A percentile compares a stretch with the other conserved stretches of the same genome.
These are phyloP conservation scores for Amauroascus niger DNA, from an alignment of 2,329 filamentous ascomycete species.

Conservation along the genomic window DNA sequence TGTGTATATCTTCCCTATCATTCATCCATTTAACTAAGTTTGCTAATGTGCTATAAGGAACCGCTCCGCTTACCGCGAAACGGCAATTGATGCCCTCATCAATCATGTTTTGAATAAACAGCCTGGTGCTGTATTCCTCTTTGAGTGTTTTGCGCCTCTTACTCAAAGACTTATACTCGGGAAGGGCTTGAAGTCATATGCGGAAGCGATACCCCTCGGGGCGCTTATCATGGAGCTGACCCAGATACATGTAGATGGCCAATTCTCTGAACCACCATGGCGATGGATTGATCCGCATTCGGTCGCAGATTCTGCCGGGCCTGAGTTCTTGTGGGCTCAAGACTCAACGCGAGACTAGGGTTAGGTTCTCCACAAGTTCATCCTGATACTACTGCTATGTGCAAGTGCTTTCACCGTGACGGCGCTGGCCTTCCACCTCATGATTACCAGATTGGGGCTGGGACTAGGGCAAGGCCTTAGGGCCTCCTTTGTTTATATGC, in stretches of 20 bases:
- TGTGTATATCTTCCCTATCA: neutral
- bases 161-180: neutral
- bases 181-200: neutral
- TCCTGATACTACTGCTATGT: neutral
- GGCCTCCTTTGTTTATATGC: conserved; percentile 6
- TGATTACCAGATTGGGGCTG: neutral
- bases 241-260: neutral
- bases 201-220: neutral
- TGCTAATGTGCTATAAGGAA: neutral
- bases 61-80: neutral
- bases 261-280: neutral
- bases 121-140: neutral
- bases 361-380: neutral
- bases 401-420: neutral
- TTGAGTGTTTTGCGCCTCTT: neutral
- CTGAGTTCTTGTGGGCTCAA: neutral
- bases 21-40: neutral
- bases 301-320: neutral
- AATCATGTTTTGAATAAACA: neutral
- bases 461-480: neutral
- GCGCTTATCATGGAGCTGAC: neutral
- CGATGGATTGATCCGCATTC: neutral
- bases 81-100: neutral
- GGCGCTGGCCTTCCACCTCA: neutral
- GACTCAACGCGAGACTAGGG: neutral